Evolutionary conservation across 176 grass and related monocot species (phyloP), one percentile per base, ranked within the genome.

Genomic region (Phoenix roebelenii): DNA sequence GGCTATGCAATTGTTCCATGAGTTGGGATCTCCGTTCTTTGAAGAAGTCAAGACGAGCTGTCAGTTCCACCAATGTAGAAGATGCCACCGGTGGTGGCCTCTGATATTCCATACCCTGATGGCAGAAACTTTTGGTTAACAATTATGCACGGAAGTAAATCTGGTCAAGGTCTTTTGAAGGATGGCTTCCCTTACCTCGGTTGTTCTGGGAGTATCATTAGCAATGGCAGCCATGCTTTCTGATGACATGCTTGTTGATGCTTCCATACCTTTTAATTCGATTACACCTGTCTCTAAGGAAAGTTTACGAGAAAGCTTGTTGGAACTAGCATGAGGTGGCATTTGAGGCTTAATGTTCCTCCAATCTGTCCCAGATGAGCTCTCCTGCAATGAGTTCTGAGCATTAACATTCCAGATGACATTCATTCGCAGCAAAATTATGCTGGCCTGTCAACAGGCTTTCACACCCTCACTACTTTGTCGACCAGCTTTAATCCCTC

Each of bases 1-100:
- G 88, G 64, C 85, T 86, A 55, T 99, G 94, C 24, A 99, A 79
- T 24, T 99, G 94, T 63, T 99, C 94, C 88, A 99, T 99, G 66
- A 99, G 59, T 53, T 99, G 94, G 7, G 94, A 86, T 70, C 94
- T 70, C 35, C 88, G 75, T 67, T 99, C 94, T 71, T 89, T 99
- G 76, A 99, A 99, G 82, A 99, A 99, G 83, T 99, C 94, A 25
- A 99, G 79, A 15, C 94, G 80, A 22, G 82, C 85, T 0, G 88
- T 86, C 10, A 99, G 65, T 55, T 99, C 94, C 50, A 93, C 88
- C 58, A 99, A 65, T n/a, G 94, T 93, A 50, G 94, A 93, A 12
- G 94, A 99, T 25, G 94, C 73, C 78, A 85, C 77, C 3, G 85
- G 53, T 2, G 44, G 73, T 55, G 74, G 82, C 55, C 77, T 78